A percentile compares a stretch with the other conserved stretches of the same genome.
Conservation (phyloP, 176 grass and related monocot genomes). For the Alopecurus myosuroides region DNA sequence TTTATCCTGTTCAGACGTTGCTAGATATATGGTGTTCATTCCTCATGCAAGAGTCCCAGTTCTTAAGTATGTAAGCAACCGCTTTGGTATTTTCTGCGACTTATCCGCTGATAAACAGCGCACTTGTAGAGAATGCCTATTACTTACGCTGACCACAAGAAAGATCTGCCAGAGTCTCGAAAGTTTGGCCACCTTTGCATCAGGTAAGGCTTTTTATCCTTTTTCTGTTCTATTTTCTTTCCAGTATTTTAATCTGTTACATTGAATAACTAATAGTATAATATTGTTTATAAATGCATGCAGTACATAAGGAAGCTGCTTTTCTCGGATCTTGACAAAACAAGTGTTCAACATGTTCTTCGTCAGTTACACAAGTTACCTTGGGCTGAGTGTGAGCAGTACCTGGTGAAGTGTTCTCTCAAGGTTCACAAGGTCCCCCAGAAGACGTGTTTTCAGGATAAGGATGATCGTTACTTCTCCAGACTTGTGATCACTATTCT, state of each 20-base stretch:
- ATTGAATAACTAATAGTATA: slow-evolving; percentile 44
- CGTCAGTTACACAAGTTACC: slow-evolving; percentile 64
- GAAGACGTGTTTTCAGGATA: slow-evolving; percentile 81
- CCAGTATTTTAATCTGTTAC: not conserved
- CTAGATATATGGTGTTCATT: slow-evolving; percentile 59
- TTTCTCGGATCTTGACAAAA: slow-evolving; percentile 80
- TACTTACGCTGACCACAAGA: slow-evolving; percentile 8
- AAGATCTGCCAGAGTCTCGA: slow-evolving; percentile 11
- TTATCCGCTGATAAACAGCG: slow-evolving; percentile 88
- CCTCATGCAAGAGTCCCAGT: slow-evolving; percentile 85
- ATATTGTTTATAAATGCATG: slow-evolving; percentile 8
- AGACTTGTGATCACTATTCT: slow-evolving; percentile 80
- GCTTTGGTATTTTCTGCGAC: slow-evolving; percentile 73
- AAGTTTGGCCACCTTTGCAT: slow-evolving; percentile 8
- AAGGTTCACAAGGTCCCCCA: slow-evolving; percentile 79
- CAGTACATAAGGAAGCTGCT: slow-evolving; percentile 75
- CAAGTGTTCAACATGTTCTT: slow-evolving; percentile 60
- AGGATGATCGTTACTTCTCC: slow-evolving; percentile 71
- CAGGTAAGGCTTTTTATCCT: not conserved
- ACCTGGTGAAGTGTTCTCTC: slow-evolving; percentile 72
- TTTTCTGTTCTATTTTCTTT: not conserved
- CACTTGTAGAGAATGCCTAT: slow-evolving; percentile 48
- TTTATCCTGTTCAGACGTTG: slow-evolving; percentile 50
- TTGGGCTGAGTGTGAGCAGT: slow-evolving; percentile 64
- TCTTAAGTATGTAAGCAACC: slow-evolving; percentile 62